Evolutionary conservation across 176 grass and related monocot genomes (phyloP).

Genomic region (Guadua angustifolia): DNA sequence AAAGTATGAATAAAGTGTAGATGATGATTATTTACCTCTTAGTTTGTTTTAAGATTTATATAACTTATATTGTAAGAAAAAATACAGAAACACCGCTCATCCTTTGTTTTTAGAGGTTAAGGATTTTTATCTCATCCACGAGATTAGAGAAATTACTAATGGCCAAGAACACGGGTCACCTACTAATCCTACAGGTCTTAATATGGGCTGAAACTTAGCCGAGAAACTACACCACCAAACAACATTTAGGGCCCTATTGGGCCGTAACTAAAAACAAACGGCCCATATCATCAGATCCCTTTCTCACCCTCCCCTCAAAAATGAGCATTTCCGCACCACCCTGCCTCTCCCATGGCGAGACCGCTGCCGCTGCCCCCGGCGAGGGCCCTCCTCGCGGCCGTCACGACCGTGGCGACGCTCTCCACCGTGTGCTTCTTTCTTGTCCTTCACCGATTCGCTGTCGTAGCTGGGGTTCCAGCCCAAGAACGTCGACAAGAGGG

Average conservation of each 20-base stretch:
- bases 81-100: too few relatives aligned
- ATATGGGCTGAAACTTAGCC: not conserved
- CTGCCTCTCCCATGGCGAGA: constrained; percentile 47
- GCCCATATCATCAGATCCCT: not conserved
- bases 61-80: too few relatives aligned
- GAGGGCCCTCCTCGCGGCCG: constrained; percentile 37
- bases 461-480: constrained; percentile 25
- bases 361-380: constrained; percentile 36
- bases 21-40: too few relatives aligned
- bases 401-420: constrained; percentile 2
- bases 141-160: not conserved
- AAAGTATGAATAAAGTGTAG: too few relatives aligned
- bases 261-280: not conserved
- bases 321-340: constrained; percentile 29
- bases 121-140: not conserved
- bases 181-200: not conserved
- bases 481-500: constrained; percentile 46
- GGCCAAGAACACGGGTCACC: not conserved
- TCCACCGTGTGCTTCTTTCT: constrained; percentile 45
- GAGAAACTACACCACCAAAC: not conserved
- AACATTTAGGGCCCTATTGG: not conserved
- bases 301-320: not conserved
- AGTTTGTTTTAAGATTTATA: too few relatives aligned
- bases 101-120: too few relatives aligned
- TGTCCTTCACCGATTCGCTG: constrained; percentile 46